Evolutionary conservation across 305 asterid species (phyloP).

Genomic region (Striga hermonthica): DNA sequence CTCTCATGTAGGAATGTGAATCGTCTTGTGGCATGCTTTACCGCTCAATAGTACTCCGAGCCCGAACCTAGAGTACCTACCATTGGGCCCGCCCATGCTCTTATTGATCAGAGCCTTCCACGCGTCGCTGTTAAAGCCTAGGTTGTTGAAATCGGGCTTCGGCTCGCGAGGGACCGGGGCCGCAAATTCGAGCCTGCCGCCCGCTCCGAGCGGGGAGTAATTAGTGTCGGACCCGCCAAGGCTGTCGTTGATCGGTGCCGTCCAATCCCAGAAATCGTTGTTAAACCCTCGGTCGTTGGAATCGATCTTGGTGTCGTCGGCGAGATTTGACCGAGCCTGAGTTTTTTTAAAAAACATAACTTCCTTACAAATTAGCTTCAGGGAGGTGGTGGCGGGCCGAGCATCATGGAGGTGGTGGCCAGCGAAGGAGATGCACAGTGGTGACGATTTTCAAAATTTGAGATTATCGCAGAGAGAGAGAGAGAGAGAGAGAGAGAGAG

Average conservation of each 20-base stretch:
- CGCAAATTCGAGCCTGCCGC: neutral
- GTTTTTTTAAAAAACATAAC: constrained; percentile 25
- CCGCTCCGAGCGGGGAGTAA: too few relatives aligned
- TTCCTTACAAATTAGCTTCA: too few relatives aligned
- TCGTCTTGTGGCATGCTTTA: constrained; percentile 84
- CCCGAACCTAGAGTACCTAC: constrained; percentile 41
- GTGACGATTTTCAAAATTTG: too few relatives aligned
- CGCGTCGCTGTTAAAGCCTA: constrained; percentile 47
- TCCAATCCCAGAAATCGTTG: constrained; percentile 35
- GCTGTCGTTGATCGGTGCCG: neutral
- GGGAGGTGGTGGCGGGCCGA: too few relatives aligned
- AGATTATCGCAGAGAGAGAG: too few relatives aligned
- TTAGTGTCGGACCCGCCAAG: neutral
- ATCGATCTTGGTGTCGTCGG: constrained; percentile 38
- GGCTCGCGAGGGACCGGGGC: neutral
- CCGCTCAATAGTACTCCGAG: constrained; percentile 49
- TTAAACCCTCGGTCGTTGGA: neutral
- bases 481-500: too few relatives aligned
- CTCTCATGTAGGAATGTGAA: constrained; percentile 83
- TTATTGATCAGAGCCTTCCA: constrained; percentile 54
- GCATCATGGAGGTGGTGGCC: too few relatives aligned
- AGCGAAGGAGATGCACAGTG: too few relatives aligned
- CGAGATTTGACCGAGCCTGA: constrained; percentile 26
- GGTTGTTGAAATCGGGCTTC: constrained; percentile 37
- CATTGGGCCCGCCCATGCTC: neutral